Conservation (phyloP, 805 yeast species). For the Ogataea glucozyma region DNA sequence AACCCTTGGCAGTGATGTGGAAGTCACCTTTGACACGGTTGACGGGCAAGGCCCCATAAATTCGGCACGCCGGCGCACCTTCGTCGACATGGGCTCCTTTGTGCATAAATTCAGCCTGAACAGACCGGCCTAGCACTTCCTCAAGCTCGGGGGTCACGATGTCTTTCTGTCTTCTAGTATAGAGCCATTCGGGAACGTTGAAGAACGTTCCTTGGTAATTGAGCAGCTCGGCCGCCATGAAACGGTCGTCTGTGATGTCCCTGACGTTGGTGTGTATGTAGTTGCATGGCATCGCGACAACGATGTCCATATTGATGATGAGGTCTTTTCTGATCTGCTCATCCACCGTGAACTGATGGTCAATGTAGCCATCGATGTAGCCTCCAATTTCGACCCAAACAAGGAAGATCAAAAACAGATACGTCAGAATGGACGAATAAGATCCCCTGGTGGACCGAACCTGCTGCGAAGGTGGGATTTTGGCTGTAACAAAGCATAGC, state of each 20-base stretch:
- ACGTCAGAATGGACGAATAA: conserved; percentile 62
- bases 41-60: conserved; percentile 80
- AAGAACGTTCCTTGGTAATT: conserved; percentile 66
- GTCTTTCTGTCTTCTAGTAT: conserved; percentile 43
- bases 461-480: conserved; percentile 66
- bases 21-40: conserved; percentile 85
- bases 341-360: conserved; percentile 78
- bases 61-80: conserved; percentile 80
- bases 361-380: conserved; percentile 77
- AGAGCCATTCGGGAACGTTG: conserved; percentile 49
- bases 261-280: conserved; percentile 70
- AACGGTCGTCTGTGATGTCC: conserved; percentile 76
- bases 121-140: conserved; percentile 61
- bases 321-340: conserved; percentile 55
- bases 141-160: conserved; percentile 64
- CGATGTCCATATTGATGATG: conserved; percentile 73
- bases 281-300: conserved; percentile 83
- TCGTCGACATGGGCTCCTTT: conserved; percentile 45
- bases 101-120: conserved; percentile 61
- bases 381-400: conserved; percentile 86
- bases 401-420: conserved; percentile 62
- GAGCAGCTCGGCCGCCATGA: conserved; percentile 74
- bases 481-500: conserved; percentile 43
- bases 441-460: conserved; percentile 81
- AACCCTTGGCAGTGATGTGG: conserved; percentile 77